Evolutionary conservation across 1,284 basidiomycete genomes (phyloP).

Genomic region (Entoloma clypeatum): DNA sequence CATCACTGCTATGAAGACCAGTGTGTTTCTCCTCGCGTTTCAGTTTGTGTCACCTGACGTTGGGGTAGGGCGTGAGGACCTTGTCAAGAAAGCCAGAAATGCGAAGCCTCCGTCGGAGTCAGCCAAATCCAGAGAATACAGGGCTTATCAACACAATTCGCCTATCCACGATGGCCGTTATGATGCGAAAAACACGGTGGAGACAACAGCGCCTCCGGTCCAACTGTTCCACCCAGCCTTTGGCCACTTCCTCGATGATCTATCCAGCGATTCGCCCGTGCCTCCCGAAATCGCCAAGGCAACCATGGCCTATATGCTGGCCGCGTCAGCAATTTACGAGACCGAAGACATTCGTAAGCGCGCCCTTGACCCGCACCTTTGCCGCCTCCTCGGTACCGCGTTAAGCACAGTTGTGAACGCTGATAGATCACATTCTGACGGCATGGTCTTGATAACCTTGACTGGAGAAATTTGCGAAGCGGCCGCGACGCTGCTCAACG

Average conservation of each 20-base stretch:
- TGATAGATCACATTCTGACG: no score
- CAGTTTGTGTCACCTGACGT: background rate
- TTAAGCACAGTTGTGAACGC: no score
- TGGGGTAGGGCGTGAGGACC: background rate
- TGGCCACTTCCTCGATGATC: slow-evolving; percentile 11
- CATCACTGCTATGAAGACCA: background rate
- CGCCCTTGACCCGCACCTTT: no score
- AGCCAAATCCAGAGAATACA: background rate
- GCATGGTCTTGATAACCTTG: no score
- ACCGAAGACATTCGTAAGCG: background rate
- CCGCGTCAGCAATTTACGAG: background rate
- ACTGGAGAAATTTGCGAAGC: no score
- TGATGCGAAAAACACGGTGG: background rate
- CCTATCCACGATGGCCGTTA: slow-evolving; percentile 4
- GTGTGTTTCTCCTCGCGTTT: background rate
- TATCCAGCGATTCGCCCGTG: background rate
- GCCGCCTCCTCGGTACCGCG: no score
- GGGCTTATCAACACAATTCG: background rate
- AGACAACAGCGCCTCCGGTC: slow-evolving; percentile 9
- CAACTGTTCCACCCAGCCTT: slow-evolving; percentile 12
- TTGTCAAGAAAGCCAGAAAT: background rate
- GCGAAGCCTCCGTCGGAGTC: slow-evolving; percentile 1
- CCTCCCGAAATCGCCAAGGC: no score
- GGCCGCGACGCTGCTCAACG: no score
- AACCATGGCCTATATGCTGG: slow-evolving; percentile 4